Conservation (phyloP, 805 yeast genomes). For the Kodamaea kaohsiungensis region DNA sequence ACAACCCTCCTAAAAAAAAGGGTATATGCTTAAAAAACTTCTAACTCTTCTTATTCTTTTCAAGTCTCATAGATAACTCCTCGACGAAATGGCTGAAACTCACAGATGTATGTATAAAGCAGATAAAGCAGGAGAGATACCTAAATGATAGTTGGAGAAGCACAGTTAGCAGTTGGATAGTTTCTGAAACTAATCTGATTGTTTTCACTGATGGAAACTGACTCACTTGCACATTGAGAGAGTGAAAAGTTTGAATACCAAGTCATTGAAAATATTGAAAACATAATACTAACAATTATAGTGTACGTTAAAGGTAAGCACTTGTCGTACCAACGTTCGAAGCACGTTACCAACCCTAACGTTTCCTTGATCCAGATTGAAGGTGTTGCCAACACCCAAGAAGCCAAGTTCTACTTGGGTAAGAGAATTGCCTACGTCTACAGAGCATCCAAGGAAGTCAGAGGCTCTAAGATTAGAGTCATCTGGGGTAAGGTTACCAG, state of each 20-base stretch:
- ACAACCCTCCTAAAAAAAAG: constrained; percentile 1
- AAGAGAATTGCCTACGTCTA: constrained; percentile 99
- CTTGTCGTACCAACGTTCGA: constrained; percentile 99
- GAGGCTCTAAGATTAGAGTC: constrained; percentile 99
- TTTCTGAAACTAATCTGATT: not conserved
- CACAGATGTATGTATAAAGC: constrained; percentile 85
- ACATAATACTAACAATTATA: constrained; percentile 42
- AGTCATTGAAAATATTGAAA: not conserved
- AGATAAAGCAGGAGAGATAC: not conserved
- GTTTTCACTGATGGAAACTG: no score
- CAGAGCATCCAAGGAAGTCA: constrained; percentile 97
- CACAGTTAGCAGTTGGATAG: not conserved
- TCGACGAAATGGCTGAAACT: constrained; percentile 83
- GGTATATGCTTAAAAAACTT: constrained; percentile 6
- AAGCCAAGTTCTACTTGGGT: constrained; percentile 99
- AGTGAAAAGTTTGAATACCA: not conserved
- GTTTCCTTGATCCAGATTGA: constrained; percentile 95
- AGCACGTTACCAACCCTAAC: constrained; percentile 97
- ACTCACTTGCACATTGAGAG: no score
- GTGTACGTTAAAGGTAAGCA: constrained; percentile 99
- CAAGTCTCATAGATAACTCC: constrained; percentile 9
- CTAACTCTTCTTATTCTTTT: constrained; percentile 10
- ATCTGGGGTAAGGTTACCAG: constrained; percentile 99
- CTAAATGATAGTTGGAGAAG: not conserved
- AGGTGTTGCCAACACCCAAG: constrained; percentile 89